phyloP scores from a whole-genome alignment of 345 rosid species.

The Rhodamnia argentea region DNA sequence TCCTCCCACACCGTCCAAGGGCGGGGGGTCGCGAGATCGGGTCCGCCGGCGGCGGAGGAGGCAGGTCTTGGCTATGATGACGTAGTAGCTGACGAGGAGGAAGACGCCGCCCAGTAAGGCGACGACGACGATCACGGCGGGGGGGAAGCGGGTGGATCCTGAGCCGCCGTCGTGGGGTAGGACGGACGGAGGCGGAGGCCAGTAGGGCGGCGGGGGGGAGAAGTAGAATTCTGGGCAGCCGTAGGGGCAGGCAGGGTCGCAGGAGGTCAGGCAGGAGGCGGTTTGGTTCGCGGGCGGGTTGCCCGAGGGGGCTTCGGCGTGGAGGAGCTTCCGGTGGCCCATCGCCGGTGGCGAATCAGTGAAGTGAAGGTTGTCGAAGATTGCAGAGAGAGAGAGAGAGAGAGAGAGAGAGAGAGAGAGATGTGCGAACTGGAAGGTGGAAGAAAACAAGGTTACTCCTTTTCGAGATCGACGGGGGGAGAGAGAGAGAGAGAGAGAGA shows the following conservation, averaged over 20 bases:
- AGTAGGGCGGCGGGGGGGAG: neutral
- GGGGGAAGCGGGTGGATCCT: constrained; percentile 8
- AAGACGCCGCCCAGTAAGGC: constrained; percentile 21
- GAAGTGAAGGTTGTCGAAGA: neutral
- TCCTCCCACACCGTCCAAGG: neutral
- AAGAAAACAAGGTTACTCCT: neutral
- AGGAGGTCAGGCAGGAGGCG: neutral
- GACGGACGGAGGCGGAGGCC: neutral
- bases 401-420: neutral
- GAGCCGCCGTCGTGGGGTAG: fast-evolving
- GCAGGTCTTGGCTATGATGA: constrained; percentile 25
- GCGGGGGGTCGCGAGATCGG: neutral
- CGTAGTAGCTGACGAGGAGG: constrained; percentile 23
- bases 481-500: no score
- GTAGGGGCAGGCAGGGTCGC: neutral
- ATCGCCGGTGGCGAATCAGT: neutral
- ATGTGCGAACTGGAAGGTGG: neutral
- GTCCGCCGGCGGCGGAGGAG: constrained; percentile 10
- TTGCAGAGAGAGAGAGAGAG: neutral
- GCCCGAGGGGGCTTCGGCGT: neutral
- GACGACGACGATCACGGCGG: constrained; percentile 21
- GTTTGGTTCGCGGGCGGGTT: neutral
- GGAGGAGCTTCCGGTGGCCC: neutral
- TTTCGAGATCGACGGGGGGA: no score
- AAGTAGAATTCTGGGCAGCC: neutral